These are phyloP conservation scores for Hymenoscyphus albidus DNA, from an alignment of 2,329 filamentous ascomycete genomes.

Conservation along the genomic window DNA sequence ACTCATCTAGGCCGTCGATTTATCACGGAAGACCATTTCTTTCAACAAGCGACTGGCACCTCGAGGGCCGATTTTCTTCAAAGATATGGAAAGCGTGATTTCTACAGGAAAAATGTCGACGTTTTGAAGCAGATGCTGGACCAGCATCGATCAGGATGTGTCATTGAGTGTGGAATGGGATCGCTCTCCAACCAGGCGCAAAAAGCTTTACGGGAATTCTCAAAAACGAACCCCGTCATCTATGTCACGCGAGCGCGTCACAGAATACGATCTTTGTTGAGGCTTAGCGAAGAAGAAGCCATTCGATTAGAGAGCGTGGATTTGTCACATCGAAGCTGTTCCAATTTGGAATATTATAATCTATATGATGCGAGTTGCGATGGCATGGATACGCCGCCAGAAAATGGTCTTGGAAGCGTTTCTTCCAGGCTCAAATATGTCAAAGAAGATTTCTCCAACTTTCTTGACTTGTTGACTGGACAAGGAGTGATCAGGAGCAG, in stretches of 20 bases:
- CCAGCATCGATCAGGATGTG: constrained; percentile 55
- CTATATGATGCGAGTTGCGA: constrained; percentile 41
- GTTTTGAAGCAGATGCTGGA: constrained; percentile 58
- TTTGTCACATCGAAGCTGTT: constrained; percentile 43
- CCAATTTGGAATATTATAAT: constrained; percentile 66
- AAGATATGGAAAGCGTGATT: constrained; percentile 56
- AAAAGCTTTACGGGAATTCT: constrained; percentile 58
- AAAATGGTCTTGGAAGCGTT: constrained; percentile 43
- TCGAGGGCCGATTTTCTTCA: constrained; percentile 62
- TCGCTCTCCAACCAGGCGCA: constrained; percentile 39
- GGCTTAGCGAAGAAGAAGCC: constrained; percentile 41
- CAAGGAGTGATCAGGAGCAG: constrained; percentile 48
- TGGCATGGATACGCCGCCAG: constrained; percentile 38
- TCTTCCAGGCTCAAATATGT: constrained; percentile 48
- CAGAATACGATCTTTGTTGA: constrained; percentile 52
- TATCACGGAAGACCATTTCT: constrained; percentile 65
- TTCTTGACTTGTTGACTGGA: constrained; percentile 55
- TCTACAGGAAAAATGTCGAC: constrained; percentile 59
- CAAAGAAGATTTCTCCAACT: constrained; percentile 57
- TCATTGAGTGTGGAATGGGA: constrained; percentile 69
- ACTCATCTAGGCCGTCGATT: constrained; percentile 65
- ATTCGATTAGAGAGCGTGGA: constrained; percentile 43
- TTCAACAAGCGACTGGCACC: constrained; percentile 59
- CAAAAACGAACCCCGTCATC: constrained; percentile 64
- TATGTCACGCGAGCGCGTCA: constrained; percentile 63